Base-by-base conservation (phyloP, 2,329 filamentous ascomycete species). In the Karstenula rhodostoma region DNA sequence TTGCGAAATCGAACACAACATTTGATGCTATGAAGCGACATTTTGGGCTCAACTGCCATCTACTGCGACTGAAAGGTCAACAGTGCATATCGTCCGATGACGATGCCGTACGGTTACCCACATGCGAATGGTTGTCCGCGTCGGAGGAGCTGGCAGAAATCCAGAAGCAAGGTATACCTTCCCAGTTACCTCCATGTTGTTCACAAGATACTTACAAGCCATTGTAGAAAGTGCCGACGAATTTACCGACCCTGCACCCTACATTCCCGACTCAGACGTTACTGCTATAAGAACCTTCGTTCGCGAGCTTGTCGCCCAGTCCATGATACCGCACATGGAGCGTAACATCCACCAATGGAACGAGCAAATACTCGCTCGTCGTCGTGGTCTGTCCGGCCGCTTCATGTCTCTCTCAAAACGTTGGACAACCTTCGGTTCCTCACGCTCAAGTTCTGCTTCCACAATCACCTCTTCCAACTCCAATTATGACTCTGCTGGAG, bases 1-100 rank as follows among this genome's bases (percentile, higher is more conserved):
- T 98, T 62, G 87, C 88, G 40, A 91, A 93, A 78, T 96, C 94
- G 13, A 94, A 94, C 77, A 87, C 89, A 19, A 83, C 98, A 29
- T 99, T 97, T 77, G 95, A 99, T 69, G 93, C 97, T 77, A 99
- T 99, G 96, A 99, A 98, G 79, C 89, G 95, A n/a, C 93, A 97
- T 79, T 92, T 99, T 65, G 95, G 95, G 1, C 82, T 98, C 50
- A 94, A 99, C 78, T 99, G 95, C 74, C 95, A 99, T 78, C 84
- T 99, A 12, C 83, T 99, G 35, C 85, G 96, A 64, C 82, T 99
- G 53, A 87, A 94, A 68, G 96, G 92, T 71, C 90, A 88, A 40
- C 91, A 93, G 73, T 94, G 93, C 76, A 89, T 92, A 37, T 88
- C 94, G 64, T 94, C 93, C 1, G 95, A 98, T 76, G 94, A 97